Percentiles rank a stretch among this genome's conserved stretches.
phyloP scores from a whole-genome alignment of 768 basidiomycete genomes.

The Macrolepiota albuminosa region DNA sequence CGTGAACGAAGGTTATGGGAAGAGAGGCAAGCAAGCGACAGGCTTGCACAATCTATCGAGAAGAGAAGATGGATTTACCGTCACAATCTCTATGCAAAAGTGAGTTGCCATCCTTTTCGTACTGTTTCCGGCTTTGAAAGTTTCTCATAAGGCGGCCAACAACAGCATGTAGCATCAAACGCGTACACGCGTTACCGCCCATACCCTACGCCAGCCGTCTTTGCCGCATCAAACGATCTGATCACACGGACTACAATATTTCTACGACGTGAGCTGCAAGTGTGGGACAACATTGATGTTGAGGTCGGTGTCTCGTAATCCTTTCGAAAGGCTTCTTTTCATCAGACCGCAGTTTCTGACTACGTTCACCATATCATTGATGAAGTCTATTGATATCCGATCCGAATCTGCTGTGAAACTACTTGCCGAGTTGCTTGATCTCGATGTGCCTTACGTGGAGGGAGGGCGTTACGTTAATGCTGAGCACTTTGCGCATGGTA shows the following conservation, averaged over 20 bases:
- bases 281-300: constrained; percentile 88
- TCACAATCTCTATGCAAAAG: constrained; percentile 82
- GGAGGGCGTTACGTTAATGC: constrained; percentile 64
- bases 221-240: constrained; percentile 69
- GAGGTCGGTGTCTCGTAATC: constrained; percentile 48
- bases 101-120: constrained; percentile 27
- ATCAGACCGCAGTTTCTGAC: constrained; percentile 67
- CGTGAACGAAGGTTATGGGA: constrained; percentile 53
- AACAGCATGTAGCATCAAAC: constrained; percentile 89
- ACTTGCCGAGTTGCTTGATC: constrained; percentile 85
- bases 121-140: not conserved
- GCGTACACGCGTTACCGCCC: constrained; percentile 82
- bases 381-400: constrained; percentile 91
- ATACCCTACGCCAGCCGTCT: constrained; percentile 82
- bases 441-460: constrained; percentile 54
- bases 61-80: constrained; percentile 78
- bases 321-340: constrained; percentile 6
- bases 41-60: constrained; percentile 69
- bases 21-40: constrained; percentile 56
- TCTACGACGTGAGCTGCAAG: constrained; percentile 77
- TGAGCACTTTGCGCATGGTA: constrained; percentile 94
- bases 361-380: constrained; percentile 81
- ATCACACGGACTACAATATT: constrained; percentile 77
- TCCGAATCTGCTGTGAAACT: constrained; percentile 82
- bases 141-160: constrained; percentile 1